Evolutionary conservation across 257 asterid genomes (phyloP).

Genomic region (Osmanthus fragrans): DNA sequence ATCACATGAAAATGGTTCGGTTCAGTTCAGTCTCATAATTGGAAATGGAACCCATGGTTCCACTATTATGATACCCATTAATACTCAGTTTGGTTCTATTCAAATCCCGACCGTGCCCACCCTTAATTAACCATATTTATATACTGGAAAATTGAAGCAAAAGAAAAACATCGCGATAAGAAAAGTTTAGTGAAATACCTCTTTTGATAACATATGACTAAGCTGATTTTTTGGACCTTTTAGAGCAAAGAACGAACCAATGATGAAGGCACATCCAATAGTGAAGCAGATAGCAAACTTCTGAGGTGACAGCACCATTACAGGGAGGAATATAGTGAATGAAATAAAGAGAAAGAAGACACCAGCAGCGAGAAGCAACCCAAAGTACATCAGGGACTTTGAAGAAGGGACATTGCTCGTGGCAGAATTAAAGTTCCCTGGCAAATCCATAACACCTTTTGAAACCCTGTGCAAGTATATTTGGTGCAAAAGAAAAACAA

Average conservation of each 20-base stretch:
- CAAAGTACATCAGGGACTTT: conserved; percentile 71
- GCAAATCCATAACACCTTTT: conserved; percentile 69
- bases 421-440: conserved; percentile 76
- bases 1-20: too few species aligned
- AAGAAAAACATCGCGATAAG: neutral
- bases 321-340: conserved; percentile 86
- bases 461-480: conserved; percentile 48
- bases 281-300: conserved; percentile 93
- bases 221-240: conserved; percentile 83
- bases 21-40: too few species aligned
- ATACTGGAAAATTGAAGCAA: neutral
- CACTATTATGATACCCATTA: too few species aligned
- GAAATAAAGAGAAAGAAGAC: conserved; percentile 74
- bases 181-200: conserved; percentile 41
- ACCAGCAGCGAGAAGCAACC: conserved; percentile 70
- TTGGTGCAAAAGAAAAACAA: neutral
- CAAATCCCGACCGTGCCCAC: too few species aligned
- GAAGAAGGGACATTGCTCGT: conserved; percentile 75
- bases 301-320: conserved; percentile 87
- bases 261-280: conserved; percentile 74
- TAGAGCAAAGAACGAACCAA: conserved; percentile 83
- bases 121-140: neutral
- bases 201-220: conserved; percentile 75
- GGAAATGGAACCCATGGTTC: neutral
- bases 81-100: too few species aligned